Base-by-base conservation (phyloP, 768 basidiomycete species). In the Phlebiopsis flavidoalba region DNA sequence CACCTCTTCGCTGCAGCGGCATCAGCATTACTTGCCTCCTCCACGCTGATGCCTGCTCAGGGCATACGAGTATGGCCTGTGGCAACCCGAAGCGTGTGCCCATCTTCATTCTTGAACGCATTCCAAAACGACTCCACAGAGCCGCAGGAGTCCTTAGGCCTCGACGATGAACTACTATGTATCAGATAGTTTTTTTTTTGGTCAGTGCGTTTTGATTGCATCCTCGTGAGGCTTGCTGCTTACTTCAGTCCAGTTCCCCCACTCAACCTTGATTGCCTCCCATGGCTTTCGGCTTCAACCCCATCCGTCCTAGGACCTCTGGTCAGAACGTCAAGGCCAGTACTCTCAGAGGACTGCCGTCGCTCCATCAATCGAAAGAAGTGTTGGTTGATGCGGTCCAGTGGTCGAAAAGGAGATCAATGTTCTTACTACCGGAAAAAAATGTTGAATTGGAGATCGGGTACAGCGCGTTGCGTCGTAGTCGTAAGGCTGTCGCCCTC, bases 271-370 rank as follows among this genome's bases (percentile, higher is more conserved):
- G 19, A 68, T 35, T 2, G 43, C 55, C 1, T 63, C 59, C 67
- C 69, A 68, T n/a, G 3, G 59, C 37, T 24, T 31, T 24, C 6
- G 22, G 50, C 50, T 31, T 22, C 11, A 51, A 11, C 5, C 47
- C 47, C 56, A 2, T 48, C 8, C 12, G 19, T 10, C 35, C 60
- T 58, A 26, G 21, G 37, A n/a, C n/a, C 0, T 62, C 58, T 65
- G 63, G 59, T 64, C n/a, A n/a, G 65, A 55, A 69, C 50, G 35
- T 37, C 36, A 0, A 0, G 35, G 52, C 69, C 66, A 69, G 57
- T 65, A 58, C 26, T 66, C n/a, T 63, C 53, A 70, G 17, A 0
- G 65, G 62, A 2, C 66, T 64, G 2, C 62, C 61, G 4, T 24
- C 56, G 3, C 63, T n/a, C 63, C 65, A 24, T 46, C 47, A 21